A percentile compares a stretch with the other conserved stretches of the same genome.
phyloP scores from a whole-genome alignment of 805 yeast species.

The Cyberlindnera maclurae region DNA sequence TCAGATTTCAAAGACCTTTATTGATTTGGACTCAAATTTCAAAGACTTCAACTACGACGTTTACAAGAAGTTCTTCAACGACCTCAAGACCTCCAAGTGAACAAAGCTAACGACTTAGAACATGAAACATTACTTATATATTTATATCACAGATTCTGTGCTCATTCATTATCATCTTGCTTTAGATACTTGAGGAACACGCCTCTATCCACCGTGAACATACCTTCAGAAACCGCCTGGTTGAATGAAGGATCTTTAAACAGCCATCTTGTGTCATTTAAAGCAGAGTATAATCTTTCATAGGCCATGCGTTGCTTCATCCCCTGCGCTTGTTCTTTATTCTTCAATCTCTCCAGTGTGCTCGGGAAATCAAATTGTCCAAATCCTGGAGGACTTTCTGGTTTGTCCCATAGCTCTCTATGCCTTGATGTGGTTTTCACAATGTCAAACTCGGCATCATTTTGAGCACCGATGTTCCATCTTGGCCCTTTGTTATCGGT shows the following conservation, averaged over 20 bases:
- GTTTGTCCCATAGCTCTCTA: constrained; percentile 25
- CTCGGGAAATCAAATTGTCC: constrained; percentile 53
- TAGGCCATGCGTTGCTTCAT: constrained; percentile 34
- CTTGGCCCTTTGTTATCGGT: constrained; percentile 21
- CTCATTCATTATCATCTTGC: not conserved
- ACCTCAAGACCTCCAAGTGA: constrained; percentile 15
- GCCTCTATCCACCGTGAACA: constrained; percentile 25
- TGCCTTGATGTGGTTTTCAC: constrained; percentile 21
- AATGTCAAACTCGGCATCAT: constrained; percentile 10
- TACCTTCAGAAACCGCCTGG: constrained; percentile 26
- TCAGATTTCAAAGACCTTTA: constrained; percentile 53
- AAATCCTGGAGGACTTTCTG: constrained; percentile 51
- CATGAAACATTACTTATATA: not conserved
- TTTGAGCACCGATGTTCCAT: constrained; percentile 19
- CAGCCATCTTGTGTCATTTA: constrained; percentile 34
- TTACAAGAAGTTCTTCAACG: constrained; percentile 32
- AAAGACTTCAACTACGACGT: constrained; percentile 45
- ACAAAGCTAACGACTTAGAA: constrained; percentile 2
- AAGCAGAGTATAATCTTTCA: constrained; percentile 38
- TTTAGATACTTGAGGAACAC: constrained; percentile 14
- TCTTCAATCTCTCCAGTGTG: constrained; percentile 42
- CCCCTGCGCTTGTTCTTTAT: constrained; percentile 27
- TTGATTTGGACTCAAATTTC: constrained; percentile 57
- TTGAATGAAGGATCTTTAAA: constrained; percentile 39
- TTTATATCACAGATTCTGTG: too few relatives aligned